Base-by-base conservation (phyloP, 2,329 filamentous ascomycete species). In the Colletotrichum sp. region DNA sequence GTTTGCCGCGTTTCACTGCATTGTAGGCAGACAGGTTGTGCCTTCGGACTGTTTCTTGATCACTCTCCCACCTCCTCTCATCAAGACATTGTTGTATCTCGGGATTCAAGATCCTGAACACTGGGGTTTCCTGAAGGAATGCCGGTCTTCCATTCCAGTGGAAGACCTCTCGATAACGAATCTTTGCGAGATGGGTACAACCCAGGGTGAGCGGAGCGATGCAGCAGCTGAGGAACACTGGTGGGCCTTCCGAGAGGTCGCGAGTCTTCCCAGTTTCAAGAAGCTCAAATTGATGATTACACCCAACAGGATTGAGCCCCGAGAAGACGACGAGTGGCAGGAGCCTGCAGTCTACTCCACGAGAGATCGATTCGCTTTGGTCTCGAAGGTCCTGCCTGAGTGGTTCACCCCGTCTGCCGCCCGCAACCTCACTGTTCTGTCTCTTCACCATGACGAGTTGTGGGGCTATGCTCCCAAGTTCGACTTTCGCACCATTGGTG, bases 381-480 rank as follows among this genome's bases (percentile, higher is more conserved):
- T 83, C 30, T 79, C 78, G 13, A 70, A 68, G 0, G 69, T 19
- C 6, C n/a, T 84, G 0, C 79, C 79, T 0, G 76, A 74, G 1
- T 84, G 80, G 82, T 68, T 84, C 0, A 72, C 71, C 0, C 65
- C 77, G 0, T 30, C 60, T 0, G n/a, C 82, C 1, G 36, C 77
- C 0, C 63, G 77, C 3, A 80, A 80, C 7, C 61, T 87, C 4
- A 78, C 78, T 6, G 82, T 85, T n/a, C 80, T 89, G 7, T 86
- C 84, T 0, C 75, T 89, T 1, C 87, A 82, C 74, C 81, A 79
- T 5, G 75, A 73, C 7, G 77, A 83, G 2, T 85, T 84, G 66
- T 88, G 84, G 77, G 84, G 87, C 2, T 88, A 83, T 78, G 82
- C 82, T 5, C 86, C 86, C 0, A 81, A 82, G 25, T 80, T 85